These are phyloP conservation scores for Arachis monticola DNA, from an alignment of 331 rosid species.

Conservation along the genomic window DNA sequence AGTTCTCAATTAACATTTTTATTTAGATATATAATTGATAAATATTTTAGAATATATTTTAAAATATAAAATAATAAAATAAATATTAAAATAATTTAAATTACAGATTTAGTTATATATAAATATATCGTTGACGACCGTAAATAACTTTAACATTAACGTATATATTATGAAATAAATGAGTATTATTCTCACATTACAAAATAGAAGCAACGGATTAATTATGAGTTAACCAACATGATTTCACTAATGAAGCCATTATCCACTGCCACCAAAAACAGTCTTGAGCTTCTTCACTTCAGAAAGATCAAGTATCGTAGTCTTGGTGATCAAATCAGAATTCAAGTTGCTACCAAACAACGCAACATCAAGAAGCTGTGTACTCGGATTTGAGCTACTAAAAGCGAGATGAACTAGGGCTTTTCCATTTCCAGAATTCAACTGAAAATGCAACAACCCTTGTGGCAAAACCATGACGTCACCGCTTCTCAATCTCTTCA, in stretches of 20 bases:
- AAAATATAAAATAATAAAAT: too few relatives aligned
- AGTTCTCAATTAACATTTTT: too few relatives aligned
- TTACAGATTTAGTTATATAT: too few relatives aligned
- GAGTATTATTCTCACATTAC: not conserved
- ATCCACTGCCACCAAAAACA: slow-evolving; percentile 64
- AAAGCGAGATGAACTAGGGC: slow-evolving; percentile 53
- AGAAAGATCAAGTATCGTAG: slow-evolving; percentile 67
- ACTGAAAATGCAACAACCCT: slow-evolving; percentile 72
- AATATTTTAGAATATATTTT: too few relatives aligned
- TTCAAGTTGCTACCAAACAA: slow-evolving; percentile 62
- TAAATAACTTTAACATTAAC: too few relatives aligned
- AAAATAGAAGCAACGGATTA: not conserved
- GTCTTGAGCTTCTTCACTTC: slow-evolving; percentile 68
- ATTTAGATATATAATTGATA: too few relatives aligned
- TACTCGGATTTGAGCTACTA: slow-evolving; percentile 65
- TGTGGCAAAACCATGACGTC: slow-evolving; percentile 70
- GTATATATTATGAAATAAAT: too few relatives aligned
- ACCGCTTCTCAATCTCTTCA: slow-evolving; percentile 59
- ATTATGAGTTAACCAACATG: too few relatives aligned
- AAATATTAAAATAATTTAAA: too few relatives aligned
- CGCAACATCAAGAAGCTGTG: slow-evolving; percentile 60
- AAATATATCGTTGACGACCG: too few relatives aligned
- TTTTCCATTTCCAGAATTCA: slow-evolving; percentile 51
- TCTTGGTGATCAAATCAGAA: slow-evolving; percentile 44
- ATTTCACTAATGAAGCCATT: not conserved